These are phyloP conservation scores for Mycosphaerelloides madeirae DNA, from an alignment of 2,329 filamentous ascomycete species.

Conservation along the genomic window DNA sequence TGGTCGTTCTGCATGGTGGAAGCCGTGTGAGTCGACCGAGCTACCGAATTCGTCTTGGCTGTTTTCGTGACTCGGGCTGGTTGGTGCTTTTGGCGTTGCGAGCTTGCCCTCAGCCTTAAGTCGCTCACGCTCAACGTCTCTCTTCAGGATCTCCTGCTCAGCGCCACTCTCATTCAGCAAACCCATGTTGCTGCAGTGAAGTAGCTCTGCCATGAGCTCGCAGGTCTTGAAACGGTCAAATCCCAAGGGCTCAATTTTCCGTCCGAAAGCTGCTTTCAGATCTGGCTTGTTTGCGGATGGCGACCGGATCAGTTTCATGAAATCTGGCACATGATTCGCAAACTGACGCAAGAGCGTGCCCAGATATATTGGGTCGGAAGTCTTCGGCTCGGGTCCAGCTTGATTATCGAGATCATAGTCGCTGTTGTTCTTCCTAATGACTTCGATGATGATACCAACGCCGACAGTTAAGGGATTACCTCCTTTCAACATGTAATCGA, in stretches of 20 bases:
- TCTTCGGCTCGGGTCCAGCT: conserved; percentile 70
- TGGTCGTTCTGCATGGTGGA: conserved; percentile 47
- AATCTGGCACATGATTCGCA: conserved; percentile 84
- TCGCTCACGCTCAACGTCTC: conserved; percentile 76
- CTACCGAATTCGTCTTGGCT: conserved; percentile 45
- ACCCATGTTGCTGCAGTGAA: conserved; percentile 99
- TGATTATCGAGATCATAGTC: conserved; percentile 95
- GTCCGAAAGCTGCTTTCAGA: conserved; percentile 81
- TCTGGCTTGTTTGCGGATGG: conserved; percentile 67
- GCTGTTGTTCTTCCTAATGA: conserved; percentile 98
- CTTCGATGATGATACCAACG: conserved; percentile 95
- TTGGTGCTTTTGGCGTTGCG: conserved; percentile 48
- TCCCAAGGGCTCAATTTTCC: conserved; percentile 85
- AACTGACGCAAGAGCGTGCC: conserved; percentile 86
- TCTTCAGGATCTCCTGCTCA: conserved; percentile 74
- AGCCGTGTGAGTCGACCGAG: conserved; percentile 49
- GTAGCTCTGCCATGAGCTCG: conserved; percentile 93
- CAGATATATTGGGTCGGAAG: conserved; percentile 93
- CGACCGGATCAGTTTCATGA: conserved; percentile 85
- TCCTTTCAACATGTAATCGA: conserved; percentile 84
- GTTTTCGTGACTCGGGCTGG: conserved; percentile 52
- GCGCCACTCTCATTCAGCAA: conserved; percentile 87
- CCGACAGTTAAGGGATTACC: conserved; percentile 94
- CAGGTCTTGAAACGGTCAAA: conserved; percentile 99
- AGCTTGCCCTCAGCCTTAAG: conserved; percentile 74